Conservation (phyloP, 805 yeast species). For the Torulaspora maleeae region DNA sequence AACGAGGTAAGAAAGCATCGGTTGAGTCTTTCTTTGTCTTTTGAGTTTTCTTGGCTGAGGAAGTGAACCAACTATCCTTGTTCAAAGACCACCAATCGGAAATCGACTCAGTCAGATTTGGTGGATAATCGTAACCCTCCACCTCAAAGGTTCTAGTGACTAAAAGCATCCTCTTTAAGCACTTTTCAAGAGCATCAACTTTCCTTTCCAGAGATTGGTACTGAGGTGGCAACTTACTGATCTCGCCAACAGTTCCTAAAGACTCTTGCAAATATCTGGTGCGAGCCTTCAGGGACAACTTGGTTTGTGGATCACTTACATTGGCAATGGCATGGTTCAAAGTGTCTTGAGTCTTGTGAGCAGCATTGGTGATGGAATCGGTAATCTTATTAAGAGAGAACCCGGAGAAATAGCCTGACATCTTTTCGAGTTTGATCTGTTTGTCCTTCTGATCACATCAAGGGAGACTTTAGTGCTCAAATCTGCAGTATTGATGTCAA, state of each 20-base stretch:
- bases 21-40: slow-evolving; percentile 4
- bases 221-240: slow-evolving; percentile 69
- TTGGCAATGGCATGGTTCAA: slow-evolving; percentile 27
- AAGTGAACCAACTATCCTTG: slow-evolving; percentile 23
- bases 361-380: slow-evolving; percentile 30
- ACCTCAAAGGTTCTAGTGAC: slow-evolving; percentile 63
- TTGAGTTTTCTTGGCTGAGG: slow-evolving; percentile 10
- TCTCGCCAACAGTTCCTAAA: slow-evolving; percentile 60
- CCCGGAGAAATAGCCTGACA: slow-evolving; percentile 19
- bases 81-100: slow-evolving; percentile 46
- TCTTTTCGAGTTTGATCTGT: neutral
- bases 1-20: slow-evolving; percentile 48
- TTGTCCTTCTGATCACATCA: neutral
- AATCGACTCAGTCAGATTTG: slow-evolving; percentile 64
- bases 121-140: slow-evolving; percentile 79
- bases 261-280: slow-evolving; percentile 47
- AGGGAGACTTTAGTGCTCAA: neutral
- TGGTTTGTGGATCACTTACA: slow-evolving; percentile 32
- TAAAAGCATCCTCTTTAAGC: slow-evolving; percentile 49
- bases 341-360: slow-evolving; percentile 32
- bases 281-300: slow-evolving; percentile 27
- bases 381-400: slow-evolving; percentile 32
- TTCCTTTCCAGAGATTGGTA: slow-evolving; percentile 62
- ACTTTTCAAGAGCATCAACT: slow-evolving; percentile 58
- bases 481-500: neutral